Conservation (phyloP, 2,329 filamentous ascomycete genomes). For the Aspergillus aculeatus region DNA sequence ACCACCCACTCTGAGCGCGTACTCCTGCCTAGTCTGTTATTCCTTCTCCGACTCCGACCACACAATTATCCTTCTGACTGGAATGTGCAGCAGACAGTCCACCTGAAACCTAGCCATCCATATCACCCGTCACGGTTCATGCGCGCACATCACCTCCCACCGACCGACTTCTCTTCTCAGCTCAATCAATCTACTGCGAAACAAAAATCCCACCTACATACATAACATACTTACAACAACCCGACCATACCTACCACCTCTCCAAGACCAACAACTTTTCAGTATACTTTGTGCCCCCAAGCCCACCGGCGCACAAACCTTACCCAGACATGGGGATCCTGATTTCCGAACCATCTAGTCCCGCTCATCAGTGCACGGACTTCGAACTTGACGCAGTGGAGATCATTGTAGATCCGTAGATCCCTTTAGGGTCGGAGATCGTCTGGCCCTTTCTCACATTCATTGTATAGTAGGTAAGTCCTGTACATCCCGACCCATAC, state of each 20-base stretch:
- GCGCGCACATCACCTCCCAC: not conserved
- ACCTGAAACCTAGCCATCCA: constrained; percentile 4
- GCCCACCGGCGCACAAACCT: too few species aligned
- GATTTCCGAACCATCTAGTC: not conserved
- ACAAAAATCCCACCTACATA: not conserved
- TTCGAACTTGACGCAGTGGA: constrained; percentile 16
- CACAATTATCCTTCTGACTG: not conserved
- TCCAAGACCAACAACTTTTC: not conserved
- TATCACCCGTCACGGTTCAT: not conserved
- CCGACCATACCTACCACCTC: not conserved
- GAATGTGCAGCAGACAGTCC: constrained; percentile 3
- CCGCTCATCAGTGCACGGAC: constrained; percentile 6
- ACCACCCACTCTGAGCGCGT: not conserved
- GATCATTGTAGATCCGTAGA: constrained; percentile 19
- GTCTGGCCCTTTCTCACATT: not conserved
- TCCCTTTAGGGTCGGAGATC: constrained; percentile 2
- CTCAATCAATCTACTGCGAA: not conserved
- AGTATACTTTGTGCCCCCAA: not conserved
- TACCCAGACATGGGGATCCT: not conserved
- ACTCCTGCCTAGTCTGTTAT: not conserved
- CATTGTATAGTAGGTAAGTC: too few species aligned
- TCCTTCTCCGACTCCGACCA: not conserved
- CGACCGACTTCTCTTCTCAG: not conserved
- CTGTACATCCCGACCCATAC: not conserved
- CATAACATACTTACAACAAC: not conserved